phyloP scores from a whole-genome alignment of 441 rosid species.

The Flueggea neowawraea region DNA sequence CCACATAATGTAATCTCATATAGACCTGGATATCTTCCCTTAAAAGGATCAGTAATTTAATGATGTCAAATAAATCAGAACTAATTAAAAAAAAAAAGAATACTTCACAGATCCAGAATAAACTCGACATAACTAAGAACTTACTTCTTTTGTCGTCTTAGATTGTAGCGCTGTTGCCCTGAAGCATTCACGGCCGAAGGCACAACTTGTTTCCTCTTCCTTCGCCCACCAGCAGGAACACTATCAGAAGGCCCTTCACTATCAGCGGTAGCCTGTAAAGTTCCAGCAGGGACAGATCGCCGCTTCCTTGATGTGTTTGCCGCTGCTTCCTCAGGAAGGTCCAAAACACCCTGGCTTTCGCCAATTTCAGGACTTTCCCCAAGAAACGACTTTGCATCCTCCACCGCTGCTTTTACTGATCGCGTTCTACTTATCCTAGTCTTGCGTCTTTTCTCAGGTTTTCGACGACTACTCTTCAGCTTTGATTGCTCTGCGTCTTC shows the following conservation, averaged over 20 bases:
- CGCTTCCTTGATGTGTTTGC: slow-evolving; percentile 15
- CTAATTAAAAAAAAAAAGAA: not conserved
- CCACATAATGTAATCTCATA: no score
- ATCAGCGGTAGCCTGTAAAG: slow-evolving; percentile 52
- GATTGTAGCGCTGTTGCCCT: slow-evolving; percentile 72
- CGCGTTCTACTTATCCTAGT: slow-evolving; percentile 45
- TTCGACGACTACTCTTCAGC: slow-evolving; percentile 30
- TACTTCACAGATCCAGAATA: not conserved
- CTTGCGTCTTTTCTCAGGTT: slow-evolving; percentile 46
- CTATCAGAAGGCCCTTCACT: slow-evolving; percentile 70
- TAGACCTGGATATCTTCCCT: no score
- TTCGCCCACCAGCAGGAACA: slow-evolving; percentile 52
- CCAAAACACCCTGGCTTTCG: slow-evolving; percentile 30
- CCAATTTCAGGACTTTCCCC: slow-evolving; percentile 36
- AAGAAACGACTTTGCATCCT: slow-evolving; percentile 56
- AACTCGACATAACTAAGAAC: slow-evolving; percentile 9
- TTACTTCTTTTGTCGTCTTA: slow-evolving; percentile 72
- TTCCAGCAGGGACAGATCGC: slow-evolving; percentile 40
- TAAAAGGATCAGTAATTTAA: no score
- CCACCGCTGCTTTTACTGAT: slow-evolving; percentile 49
- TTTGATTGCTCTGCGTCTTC: slow-evolving; percentile 64
- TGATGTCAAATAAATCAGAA: not conserved
- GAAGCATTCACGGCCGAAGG: slow-evolving; percentile 41
- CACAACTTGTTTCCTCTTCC: slow-evolving; percentile 55
- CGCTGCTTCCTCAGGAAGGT: slow-evolving; percentile 51